phyloP scores from a whole-genome alignment of 176 grass and related monocot genomes.

The Oryza meridionalis region DNA sequence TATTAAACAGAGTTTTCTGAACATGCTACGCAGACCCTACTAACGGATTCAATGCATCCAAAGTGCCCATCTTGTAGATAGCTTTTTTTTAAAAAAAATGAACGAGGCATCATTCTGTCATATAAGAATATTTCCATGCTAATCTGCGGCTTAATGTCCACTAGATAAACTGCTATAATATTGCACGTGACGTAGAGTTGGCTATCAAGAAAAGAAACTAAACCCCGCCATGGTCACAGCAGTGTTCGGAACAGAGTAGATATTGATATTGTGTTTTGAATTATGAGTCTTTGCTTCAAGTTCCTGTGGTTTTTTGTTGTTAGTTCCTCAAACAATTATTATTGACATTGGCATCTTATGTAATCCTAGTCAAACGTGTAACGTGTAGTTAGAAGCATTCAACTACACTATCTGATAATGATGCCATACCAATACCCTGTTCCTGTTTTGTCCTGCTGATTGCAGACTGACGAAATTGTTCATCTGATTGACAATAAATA shows the following conservation, averaged over 20 bases:
- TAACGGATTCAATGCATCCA: neutral
- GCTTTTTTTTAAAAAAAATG: neutral
- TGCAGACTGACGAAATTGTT: too few relatives aligned
- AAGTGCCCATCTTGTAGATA: neutral
- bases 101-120: neutral
- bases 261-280: neutral
- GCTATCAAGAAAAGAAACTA: too few relatives aligned
- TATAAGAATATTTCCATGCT: neutral
- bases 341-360: neutral
- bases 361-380: slow-evolving; percentile 33
- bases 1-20: neutral
- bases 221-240: too few relatives aligned
- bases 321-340: slow-evolving; percentile 7
- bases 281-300: neutral
- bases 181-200: too few relatives aligned
- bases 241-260: neutral
- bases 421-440: neutral
- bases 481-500: too few relatives aligned
- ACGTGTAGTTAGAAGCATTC: slow-evolving; percentile 36
- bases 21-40: neutral
- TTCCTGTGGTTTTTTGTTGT: neutral
- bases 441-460: too few relatives aligned
- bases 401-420: neutral
- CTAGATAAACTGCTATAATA: neutral
- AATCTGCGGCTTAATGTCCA: neutral